phyloP scores from a whole-genome alignment of 179 eudicot genomes.

The Heliamphora pulchella region DNA sequence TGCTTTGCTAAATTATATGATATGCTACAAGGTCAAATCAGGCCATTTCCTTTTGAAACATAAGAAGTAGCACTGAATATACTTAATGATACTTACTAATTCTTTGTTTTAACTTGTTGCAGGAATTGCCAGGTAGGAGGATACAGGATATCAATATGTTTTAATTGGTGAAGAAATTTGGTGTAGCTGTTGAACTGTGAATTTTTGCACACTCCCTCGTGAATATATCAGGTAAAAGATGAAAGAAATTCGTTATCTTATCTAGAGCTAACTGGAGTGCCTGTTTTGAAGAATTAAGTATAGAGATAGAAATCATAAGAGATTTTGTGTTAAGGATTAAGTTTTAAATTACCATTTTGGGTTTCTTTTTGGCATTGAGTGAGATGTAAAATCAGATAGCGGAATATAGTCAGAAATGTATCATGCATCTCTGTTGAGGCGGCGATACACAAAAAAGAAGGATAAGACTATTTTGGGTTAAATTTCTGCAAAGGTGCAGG shows the following conservation, averaged over 20 bases:
- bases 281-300: slow-evolving; percentile 21
- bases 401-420: slow-evolving; percentile 36
- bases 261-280: slow-evolving; percentile 24
- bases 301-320: slow-evolving; percentile 22
- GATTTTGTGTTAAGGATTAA: slow-evolving; percentile 11
- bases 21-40: too few relatives aligned
- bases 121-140: slow-evolving; percentile 35
- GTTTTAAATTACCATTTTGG: slow-evolving; percentile 13
- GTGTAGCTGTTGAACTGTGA: slow-evolving; percentile 39
- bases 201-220: slow-evolving; percentile 20
- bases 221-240: slow-evolving; percentile 13
- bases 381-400: slow-evolving; percentile 52
- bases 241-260: slow-evolving; percentile 8
- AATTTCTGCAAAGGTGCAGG: slow-evolving; percentile 14
- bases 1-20: too few relatives aligned
- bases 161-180: slow-evolving; percentile 38
- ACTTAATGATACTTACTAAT: slow-evolving; percentile 10
- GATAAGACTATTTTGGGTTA: slow-evolving; percentile 10
- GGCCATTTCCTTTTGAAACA: not conserved
- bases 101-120: slow-evolving; percentile 18
- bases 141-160: slow-evolving; percentile 21
- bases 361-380: slow-evolving; percentile 34
- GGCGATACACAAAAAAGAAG: slow-evolving; percentile 13
- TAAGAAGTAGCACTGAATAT: not conserved
- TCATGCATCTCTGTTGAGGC: slow-evolving; percentile 31